These are phyloP conservation scores for Colletotrichum tanaceti DNA, from an alignment of 2,329 filamentous ascomycete species.

Conservation along the genomic window DNA sequence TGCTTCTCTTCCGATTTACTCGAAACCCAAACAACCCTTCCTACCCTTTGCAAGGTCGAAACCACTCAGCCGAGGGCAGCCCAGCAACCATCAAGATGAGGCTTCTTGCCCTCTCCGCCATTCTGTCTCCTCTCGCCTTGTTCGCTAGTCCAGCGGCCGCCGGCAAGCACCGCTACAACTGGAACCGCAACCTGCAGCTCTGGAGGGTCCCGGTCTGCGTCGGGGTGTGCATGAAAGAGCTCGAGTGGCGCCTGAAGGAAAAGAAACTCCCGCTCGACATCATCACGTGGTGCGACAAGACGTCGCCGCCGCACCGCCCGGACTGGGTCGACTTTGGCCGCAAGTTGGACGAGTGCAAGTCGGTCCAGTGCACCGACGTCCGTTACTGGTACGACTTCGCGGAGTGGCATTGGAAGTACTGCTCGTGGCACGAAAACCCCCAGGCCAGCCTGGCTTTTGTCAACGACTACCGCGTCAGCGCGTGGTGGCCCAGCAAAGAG, in stretches of 20 bases:
- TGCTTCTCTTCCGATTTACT: not conserved
- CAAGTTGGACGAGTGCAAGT: conserved; percentile 10
- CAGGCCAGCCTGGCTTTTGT: conserved; percentile 3
- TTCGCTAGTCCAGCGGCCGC: not conserved
- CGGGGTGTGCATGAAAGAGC: not conserved
- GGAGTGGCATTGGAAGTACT: conserved; percentile 2
- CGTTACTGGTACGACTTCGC: conserved; percentile 2
- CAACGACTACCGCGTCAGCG: conserved; percentile 10
- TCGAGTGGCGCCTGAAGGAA: conserved; percentile 5
- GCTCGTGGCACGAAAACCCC: not conserved
- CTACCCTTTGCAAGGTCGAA: too few relatives aligned
- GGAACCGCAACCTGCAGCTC: not conserved
- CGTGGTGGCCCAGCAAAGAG: conserved; percentile 7
- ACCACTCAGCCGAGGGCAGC: not conserved
- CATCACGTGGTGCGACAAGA: not conserved
- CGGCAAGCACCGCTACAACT: not conserved
- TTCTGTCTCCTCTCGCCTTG: not conserved
- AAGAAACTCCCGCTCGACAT: not conserved
- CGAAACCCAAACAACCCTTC: rapidly evolving
- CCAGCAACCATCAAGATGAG: not conserved
- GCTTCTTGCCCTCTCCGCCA: not conserved
- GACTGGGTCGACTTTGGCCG: conserved; percentile 3
- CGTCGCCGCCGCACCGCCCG: conserved; percentile 1
- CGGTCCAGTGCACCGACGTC: conserved; percentile 5
- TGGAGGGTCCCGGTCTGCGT: not conserved